Evolutionary conservation across 352 stramenopile genomes (phyloP).

Genomic region (Phytophthora cajani): DNA sequence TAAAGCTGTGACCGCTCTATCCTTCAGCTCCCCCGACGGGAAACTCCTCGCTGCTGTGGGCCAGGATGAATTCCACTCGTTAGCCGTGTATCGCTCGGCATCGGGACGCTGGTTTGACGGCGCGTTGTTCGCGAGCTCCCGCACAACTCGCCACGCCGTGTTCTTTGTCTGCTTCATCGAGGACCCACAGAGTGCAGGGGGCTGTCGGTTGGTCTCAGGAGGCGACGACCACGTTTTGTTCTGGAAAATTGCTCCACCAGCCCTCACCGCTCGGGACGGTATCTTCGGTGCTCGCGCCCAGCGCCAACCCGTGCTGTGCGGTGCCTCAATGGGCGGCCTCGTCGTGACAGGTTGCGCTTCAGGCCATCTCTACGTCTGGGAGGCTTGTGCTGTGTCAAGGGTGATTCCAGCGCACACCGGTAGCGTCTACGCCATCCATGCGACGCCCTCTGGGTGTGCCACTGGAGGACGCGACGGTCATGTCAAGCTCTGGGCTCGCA

Average conservation of each 20-base stretch:
- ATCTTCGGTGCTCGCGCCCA: conserved; percentile 71
- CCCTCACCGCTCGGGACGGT: conserved; percentile 58
- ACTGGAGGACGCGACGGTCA: conserved; percentile 70
- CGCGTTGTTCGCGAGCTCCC: conserved; percentile 54
- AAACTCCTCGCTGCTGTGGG: conserved; percentile 68
- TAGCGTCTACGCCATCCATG: conserved; percentile 71
- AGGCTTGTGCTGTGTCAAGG: conserved; percentile 59
- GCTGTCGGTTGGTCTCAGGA: conserved; percentile 65
- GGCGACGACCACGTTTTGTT: conserved; percentile 77
- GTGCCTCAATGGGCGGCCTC: conserved; percentile 54
- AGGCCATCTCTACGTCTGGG: conserved; percentile 79
- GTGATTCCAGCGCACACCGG: conserved; percentile 74
- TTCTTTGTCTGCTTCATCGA: conserved; percentile 73
- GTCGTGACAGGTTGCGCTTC: conserved; percentile 68
- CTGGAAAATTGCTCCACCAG: conserved; percentile 64
- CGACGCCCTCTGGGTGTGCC: conserved; percentile 59
- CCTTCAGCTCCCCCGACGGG: conserved; percentile 52
- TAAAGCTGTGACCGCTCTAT: conserved; percentile 72
- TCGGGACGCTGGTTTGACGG: conserved; percentile 72
- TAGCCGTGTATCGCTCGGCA: conserved; percentile 70
- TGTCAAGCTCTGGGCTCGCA: conserved; percentile 74
- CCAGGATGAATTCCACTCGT: conserved; percentile 78
- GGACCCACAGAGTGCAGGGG: conserved; percentile 50
- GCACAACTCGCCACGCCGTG: conserved; percentile 58
- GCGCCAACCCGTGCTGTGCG: conserved; percentile 66